A percentile compares a stretch with the other conserved stretches of the same genome.
These are phyloP conservation scores for Candida ipomoeae DNA, from an alignment of 805 yeast genomes.

Conservation along the genomic window DNA sequence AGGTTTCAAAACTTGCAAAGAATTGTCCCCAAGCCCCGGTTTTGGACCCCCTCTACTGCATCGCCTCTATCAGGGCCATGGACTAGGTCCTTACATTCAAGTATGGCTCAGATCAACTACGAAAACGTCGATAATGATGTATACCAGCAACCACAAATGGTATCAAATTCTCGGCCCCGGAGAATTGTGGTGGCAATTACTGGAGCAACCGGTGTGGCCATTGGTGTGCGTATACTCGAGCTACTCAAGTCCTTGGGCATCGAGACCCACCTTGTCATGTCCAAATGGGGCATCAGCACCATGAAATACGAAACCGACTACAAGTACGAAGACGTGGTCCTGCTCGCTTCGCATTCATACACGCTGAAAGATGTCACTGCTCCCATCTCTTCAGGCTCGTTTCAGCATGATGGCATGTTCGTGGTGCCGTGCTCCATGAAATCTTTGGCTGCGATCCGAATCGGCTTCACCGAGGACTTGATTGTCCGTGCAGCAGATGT, in stretches of 20 bases:
- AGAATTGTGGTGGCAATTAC: slow-evolving; percentile 25
- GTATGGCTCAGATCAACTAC: neutral
- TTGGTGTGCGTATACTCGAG: slow-evolving; percentile 21
- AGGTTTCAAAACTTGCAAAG: neutral
- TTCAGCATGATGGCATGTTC: slow-evolving; percentile 28
- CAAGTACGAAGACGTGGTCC: slow-evolving; percentile 14
- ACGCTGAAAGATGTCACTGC: slow-evolving; percentile 23
- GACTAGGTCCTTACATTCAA: neutral
- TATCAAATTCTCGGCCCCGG: slow-evolving; percentile 11
- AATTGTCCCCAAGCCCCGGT: neutral
- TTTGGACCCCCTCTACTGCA: too few relatives aligned
- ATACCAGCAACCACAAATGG: neutral
- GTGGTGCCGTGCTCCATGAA: slow-evolving; percentile 29
- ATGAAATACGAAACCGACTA: slow-evolving; percentile 26
- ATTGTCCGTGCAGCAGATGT: slow-evolving; percentile 27
- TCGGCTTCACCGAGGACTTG: slow-evolving; percentile 25
- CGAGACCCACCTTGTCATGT: slow-evolving; percentile 23
- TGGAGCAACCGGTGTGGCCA: slow-evolving; percentile 24
- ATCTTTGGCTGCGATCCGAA: slow-evolving; percentile 23
- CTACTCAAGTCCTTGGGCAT: slow-evolving; percentile 13
- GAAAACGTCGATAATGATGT: neutral
- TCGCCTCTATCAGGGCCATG: neutral
- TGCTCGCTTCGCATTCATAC: slow-evolving; percentile 17
- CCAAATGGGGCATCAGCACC: slow-evolving; percentile 27
- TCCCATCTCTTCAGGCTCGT: slow-evolving; percentile 24